phyloP scores from a whole-genome alignment of 305 asterid genomes.

The Rubia tinctorum region DNA sequence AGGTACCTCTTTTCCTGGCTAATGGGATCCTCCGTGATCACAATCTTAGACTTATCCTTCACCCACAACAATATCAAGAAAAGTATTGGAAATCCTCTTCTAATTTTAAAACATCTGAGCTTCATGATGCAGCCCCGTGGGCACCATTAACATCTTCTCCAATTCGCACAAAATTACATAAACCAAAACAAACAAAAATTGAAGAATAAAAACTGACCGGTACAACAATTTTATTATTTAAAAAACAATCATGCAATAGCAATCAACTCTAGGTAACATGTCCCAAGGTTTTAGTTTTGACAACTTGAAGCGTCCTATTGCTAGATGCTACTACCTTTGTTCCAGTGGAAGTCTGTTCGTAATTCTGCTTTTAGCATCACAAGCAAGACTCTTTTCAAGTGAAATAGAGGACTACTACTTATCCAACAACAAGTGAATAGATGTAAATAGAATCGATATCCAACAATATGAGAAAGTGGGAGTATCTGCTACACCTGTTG shows the following conservation, averaged over 20 bases:
- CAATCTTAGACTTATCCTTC: too few species aligned
- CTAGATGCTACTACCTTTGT: background rate
- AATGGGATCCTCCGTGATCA: too few species aligned
- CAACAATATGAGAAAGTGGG: conserved; percentile 1
- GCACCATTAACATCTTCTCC: too few species aligned
- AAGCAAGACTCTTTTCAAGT: background rate
- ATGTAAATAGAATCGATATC: background rate
- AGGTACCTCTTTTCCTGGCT: too few species aligned
- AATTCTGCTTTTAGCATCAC: background rate
- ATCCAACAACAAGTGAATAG: background rate
- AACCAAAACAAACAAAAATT: too few species aligned
- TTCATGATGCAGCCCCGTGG: too few species aligned
- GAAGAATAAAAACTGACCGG: background rate
- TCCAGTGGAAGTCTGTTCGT: background rate
- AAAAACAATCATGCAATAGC: background rate
- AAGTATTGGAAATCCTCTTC: too few species aligned
- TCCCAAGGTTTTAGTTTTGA: background rate
- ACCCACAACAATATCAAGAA: too few species aligned
- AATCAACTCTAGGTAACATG: background rate
- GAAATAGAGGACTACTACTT: background rate
- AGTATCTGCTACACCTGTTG: conserved; percentile 97
- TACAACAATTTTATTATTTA: background rate
- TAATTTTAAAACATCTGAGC: too few species aligned
- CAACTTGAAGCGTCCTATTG: conserved; percentile 11
- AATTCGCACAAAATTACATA: too few species aligned